Evolutionary conservation across 2,329 filamentous ascomycete species (phyloP), one percentile per base, ranked within the genome.

Genomic region (Ophiosphaerella herpotricha): DNA sequence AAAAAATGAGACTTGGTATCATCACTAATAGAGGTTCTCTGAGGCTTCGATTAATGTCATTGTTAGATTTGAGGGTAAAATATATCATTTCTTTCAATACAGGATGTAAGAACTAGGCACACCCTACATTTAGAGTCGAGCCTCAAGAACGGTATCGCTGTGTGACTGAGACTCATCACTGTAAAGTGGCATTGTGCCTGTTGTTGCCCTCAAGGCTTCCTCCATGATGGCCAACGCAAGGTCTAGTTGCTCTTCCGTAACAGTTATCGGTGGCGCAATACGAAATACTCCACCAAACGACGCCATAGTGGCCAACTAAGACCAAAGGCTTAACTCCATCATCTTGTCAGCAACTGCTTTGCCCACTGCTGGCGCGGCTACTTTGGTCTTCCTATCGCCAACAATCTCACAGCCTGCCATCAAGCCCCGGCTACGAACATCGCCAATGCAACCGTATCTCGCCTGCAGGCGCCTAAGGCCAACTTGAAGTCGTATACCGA

Each of bases 401-500:
- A 87, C 79, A 54, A 86, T 83, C 67, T 86, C 83, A 7, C 85
- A 70, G 2, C 82, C 83, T 0, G 77, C 76, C 76, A 86, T 79
- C 7, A 86, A 71, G 0, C 84, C 84, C 0, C 82, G 75, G 0
- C 83, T 83, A 8, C 84, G 77, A 0, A 87, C 78, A 59, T 86
- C 83, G 1, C 84, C 84, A 43, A 87, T 82, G 65, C 83, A 87
- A 26, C 77, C 79, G 60, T 84, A 85, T n/a, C 77, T 75, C 16
- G 68, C 62, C 58, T 79, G 76, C 14, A 83, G 70, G 26, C 49
- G 65, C 21, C 68, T 68, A n/a, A 84, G 75, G 1, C 77, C 81
- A 0, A 62, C 70, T 49, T 78, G 78, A 3, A 86, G 69, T 18
- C 78, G 64, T 2, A 68, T 51, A 1, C 83, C 82, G 5, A 77